Evolutionary conservation across 495 filamentous ascomycete genomes (phyloP), one percentile per base, ranked within the genome.

Genomic region (Aspergillus hancockii): DNA sequence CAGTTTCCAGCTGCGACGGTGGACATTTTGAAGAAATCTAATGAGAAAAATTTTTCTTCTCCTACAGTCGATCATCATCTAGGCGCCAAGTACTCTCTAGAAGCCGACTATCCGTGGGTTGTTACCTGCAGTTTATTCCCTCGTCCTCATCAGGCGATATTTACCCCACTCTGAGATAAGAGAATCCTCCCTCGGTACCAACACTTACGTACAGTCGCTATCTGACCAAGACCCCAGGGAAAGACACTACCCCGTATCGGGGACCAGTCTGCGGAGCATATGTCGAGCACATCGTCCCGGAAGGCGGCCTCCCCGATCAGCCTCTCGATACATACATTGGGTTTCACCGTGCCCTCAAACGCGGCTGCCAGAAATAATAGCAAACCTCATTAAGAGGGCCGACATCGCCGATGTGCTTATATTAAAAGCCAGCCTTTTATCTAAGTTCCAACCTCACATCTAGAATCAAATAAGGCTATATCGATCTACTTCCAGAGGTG

Each of bases 141-240:
- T 38, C 19, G 12, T 12, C 43, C 8, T n/a, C 43, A 47, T 47
- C 43, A 47, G 43, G 43, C 43, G 19, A 47, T 43, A 2, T 41
- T 47, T 47, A 50, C 55, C 55, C 55, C 55, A 57, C 55, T 34
- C 19, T 57, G 55, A 49, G 55, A 57, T 57, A 57, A 57, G 32
- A 43, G 28, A 50, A 49, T 51, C 43, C 46, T 43, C 40, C 52
- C 36, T 54, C 36, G 13, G 22, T 53, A 53, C 30, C 54, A 40
- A 34, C 54, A 34, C n/a, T 36, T 38, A 50, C 31, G 16, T 23
- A 36, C 30, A 34, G 30, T 41, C 41, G 30, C 12, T 14, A 57
- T 49, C 43, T 30, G 21, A 34, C 28, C 54, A 51, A 55, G 46
- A 28, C 25, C 25, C 25, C 25, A 28, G 7, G 25, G 25, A 21